A percentile compares a stretch with the other conserved stretches of the same genome.
Evolutionary conservation across 1,284 basidiomycete species (phyloP).

Genomic region (Polyporus tsugae): DNA sequence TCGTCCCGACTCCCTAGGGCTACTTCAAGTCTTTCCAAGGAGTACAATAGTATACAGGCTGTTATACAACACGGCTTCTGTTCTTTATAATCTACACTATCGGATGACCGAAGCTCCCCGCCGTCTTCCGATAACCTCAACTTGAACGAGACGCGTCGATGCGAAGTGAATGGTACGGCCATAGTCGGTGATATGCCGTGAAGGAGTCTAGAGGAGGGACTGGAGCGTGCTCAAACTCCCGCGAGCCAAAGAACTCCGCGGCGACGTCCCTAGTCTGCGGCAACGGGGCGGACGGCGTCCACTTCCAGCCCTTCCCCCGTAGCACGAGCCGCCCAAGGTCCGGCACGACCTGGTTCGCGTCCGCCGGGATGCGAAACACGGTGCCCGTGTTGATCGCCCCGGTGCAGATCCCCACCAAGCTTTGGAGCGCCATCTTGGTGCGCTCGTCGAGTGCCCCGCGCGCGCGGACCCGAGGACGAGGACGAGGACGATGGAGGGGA

Average conservation of each 20-base stretch:
- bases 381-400: not conserved
- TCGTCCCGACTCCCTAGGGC: no score
- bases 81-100: no score
- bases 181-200: no score
- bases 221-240: not conserved
- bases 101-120: no score
- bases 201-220: not conserved
- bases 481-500: not conserved
- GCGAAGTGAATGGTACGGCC: no score
- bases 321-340: not conserved
- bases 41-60: no score
- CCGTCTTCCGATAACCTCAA: no score
- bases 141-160: no score
- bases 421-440: not conserved
- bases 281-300: not conserved
- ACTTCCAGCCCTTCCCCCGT: not conserved
- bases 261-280: not conserved
- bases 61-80: no score
- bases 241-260: not conserved
- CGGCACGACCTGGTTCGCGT: not conserved
- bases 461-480: not conserved
- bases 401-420: not conserved
- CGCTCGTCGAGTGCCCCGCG: not conserved
- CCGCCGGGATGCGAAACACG: not conserved
- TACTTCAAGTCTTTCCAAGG: no score